These are phyloP conservation scores for Vachellia collinsii DNA, from an alignment of 306 rosid genomes.

Conservation along the genomic window DNA sequence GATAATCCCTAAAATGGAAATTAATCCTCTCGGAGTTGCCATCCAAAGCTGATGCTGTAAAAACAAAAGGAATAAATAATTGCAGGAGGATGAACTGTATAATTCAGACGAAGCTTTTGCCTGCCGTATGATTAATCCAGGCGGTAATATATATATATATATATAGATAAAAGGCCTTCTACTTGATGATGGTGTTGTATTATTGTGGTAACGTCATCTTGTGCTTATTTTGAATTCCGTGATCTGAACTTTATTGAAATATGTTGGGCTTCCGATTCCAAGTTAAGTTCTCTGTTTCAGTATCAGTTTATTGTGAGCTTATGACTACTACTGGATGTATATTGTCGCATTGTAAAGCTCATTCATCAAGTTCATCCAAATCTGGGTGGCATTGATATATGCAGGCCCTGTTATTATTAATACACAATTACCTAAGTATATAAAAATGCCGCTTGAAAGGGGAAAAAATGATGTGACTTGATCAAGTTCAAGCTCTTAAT, in stretches of 20 bases:
- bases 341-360: neutral
- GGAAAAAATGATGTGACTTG: neutral
- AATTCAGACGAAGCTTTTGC: slow-evolving; percentile 19
- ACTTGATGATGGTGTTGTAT: neutral
- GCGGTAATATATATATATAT: slow-evolving; percentile 2
- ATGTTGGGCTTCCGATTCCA: slow-evolving; percentile 4
- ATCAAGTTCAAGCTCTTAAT: neutral
- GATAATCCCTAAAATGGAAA: slow-evolving; percentile 56
- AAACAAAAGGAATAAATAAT: slow-evolving; percentile 16
- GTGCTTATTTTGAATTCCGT: slow-evolving; percentile 13
- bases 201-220: slow-evolving; percentile 31
- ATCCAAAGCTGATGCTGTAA: slow-evolving; percentile 49
- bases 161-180: slow-evolving; percentile 20
- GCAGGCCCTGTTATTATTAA: neutral
- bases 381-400: neutral
- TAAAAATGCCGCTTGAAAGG: neutral
- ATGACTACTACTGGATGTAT: slow-evolving; percentile 15
- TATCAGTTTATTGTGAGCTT: slow-evolving; percentile 25
- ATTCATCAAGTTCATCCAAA: neutral
- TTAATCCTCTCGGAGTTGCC: slow-evolving; percentile 47
- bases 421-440: slow-evolving; percentile 9
- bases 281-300: slow-evolving; percentile 1
- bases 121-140: slow-evolving; percentile 37
- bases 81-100: neutral
- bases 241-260: slow-evolving; percentile 35